Evolutionary conservation across 805 yeast genomes (phyloP), one percentile per base, ranked within the genome.

Genomic region (Teunomyces pallodes): DNA sequence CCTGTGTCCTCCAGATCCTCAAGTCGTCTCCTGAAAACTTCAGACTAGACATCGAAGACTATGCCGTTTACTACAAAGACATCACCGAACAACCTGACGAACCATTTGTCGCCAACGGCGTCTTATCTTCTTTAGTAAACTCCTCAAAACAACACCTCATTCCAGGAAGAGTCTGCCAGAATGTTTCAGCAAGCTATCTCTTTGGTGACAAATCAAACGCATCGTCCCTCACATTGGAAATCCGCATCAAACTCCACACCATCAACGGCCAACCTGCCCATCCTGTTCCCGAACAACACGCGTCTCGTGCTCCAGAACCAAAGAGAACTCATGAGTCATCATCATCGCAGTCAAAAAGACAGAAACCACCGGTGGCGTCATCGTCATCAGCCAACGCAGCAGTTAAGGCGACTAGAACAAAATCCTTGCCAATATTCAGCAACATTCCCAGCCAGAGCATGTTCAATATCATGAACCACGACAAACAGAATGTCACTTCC

Each of bases 91-190:
- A 73, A 54, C 78, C 78, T 3, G 77, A 73, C 45, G 78, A 73
- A 55, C 78, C 78, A 4, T 73, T 72, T 55, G 78, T 73, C 7
- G 66, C 74, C 4, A 68, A 70, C 50, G 78, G 78, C 3, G 67
- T 63, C 6, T 57, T 73, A 44, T 66, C 75, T 2, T 53, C 60
- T 6, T 56, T 72, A 27, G 51, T 70, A 14, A 39, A 57, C 26
- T 52, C 64, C 30, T 46, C 65, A 4, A 60, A 64, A 33, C 55
- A 55, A 17, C 59, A 58, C 43, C 52, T 69, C 28, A 45, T 75
- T 4, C 72, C 84, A 4, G 80, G 85, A 9, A 74, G 85, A 47
- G 82, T 83, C 31, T 81, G 86, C 54, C 80, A 80, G 47, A 82
- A 77, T 57, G 70, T 83, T 45, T 72, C 81, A 27, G 76, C 79